Base-by-base conservation (phyloP, 129 eudicot species). In the Arctium minus region DNA sequence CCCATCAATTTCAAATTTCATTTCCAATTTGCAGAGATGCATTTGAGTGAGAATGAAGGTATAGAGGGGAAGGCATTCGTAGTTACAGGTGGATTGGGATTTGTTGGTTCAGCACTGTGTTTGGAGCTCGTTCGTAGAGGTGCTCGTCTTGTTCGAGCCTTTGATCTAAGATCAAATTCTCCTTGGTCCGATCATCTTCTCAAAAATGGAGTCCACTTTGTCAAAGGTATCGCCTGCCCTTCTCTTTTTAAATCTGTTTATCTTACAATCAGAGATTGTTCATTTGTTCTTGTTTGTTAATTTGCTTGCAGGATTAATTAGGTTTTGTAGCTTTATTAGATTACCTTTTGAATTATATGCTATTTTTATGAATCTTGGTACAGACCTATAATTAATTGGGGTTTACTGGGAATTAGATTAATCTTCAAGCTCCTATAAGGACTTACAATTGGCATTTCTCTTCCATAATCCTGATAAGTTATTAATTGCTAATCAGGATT, bases 1-100 rank as follows among this genome's bases (percentile, higher is more conserved):
- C 9, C 15, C 12, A 38, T 38, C 42, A 27, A 22, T 68, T 68
- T 67, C 31, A 0, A 69, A 44, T 69, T 31, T 3, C 36, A 33
- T 30, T 80, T 72, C 70, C 17, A 79, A 30, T 40, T 27, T 67
- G 38, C 7, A 73, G 77, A 75, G 67, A 94, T 95, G 99, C 97
- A 95, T 91, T 80, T 93, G 88, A 95, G 99, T 83, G 99, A 95
- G 88, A 93, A 93, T 46, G 97, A 95, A 74, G 99, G 99, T 2
- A 95, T 93, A 22, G 99, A 95, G 74, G 90, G 93, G 44, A 92
- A 89, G 70, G 88, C 88, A 27, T 95, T 95, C 77, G 86, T 88
- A 62, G 97, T 95, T 36, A 95, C 97, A 0, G 99, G 99, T 33
- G 99, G 97, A 39, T 77, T 88, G 48, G 99, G 99, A 1, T 95